These are phyloP conservation scores for Oryza longistaminata DNA, from an alignment of 176 grass and related monocot genomes.

Conservation along the genomic window DNA sequence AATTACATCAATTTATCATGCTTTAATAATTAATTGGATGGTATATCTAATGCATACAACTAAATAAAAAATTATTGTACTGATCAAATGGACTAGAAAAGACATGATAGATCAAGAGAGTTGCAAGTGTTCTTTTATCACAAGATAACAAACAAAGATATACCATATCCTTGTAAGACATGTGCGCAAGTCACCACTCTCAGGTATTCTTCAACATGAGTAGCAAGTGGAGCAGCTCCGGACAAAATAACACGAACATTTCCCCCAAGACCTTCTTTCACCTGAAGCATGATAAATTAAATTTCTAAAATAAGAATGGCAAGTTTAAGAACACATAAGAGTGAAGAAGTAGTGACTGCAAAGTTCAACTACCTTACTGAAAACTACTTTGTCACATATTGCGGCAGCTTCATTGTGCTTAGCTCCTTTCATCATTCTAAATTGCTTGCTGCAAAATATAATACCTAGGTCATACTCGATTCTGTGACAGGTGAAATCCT, in stretches of 20 bases:
- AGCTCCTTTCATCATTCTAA: slow-evolving; percentile 78
- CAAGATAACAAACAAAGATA: slow-evolving; percentile 1
- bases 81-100: slow-evolving; percentile 1
- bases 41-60: background rate
- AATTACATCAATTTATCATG: background rate
- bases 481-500: slow-evolving; percentile 24
- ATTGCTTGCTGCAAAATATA: slow-evolving; percentile 76
- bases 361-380: slow-evolving; percentile 72
- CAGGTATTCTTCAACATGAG: slow-evolving; percentile 86
- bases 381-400: slow-evolving; percentile 87
- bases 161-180: slow-evolving; percentile 98
- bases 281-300: slow-evolving; percentile 41
- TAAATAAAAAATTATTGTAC: slow-evolving; percentile 13
- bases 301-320: slow-evolving; percentile 19
- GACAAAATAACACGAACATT: slow-evolving; percentile 85
- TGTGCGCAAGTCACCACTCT: slow-evolving; percentile 84
- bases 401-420: slow-evolving; percentile 82
- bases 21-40: background rate
- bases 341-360: background rate
- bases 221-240: slow-evolving; percentile 86
- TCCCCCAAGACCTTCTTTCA: slow-evolving; percentile 92
- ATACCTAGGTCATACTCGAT: slow-evolving; percentile 24
- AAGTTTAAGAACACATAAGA: slow-evolving; percentile 6
- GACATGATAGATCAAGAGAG: slow-evolving; percentile 18
- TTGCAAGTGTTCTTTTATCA: background rate